phyloP scores from a whole-genome alignment of 352 stramenopile species.

The Globisporangium sylvaticum region DNA sequence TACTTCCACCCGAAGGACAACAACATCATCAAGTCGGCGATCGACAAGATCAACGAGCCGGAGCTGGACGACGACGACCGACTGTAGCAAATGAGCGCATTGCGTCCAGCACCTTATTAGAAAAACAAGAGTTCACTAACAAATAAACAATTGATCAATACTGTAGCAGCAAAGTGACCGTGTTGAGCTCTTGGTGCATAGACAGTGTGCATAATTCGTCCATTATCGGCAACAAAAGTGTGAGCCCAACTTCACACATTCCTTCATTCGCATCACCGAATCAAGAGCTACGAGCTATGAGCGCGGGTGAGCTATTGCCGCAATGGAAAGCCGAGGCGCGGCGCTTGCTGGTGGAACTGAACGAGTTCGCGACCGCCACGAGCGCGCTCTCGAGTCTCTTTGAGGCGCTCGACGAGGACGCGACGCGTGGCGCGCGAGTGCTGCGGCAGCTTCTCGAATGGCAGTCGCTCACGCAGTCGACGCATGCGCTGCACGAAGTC shows the following conservation, averaged over 20 bases:
- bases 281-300: neutral
- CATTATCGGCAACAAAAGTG: neutral
- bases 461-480: constrained; percentile 29
- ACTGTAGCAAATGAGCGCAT: too few species aligned
- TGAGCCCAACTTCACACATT: neutral
- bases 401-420: constrained; percentile 20
- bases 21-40: constrained; percentile 94
- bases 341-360: constrained; percentile 49
- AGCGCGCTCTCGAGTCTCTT: constrained; percentile 52
- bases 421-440: constrained; percentile 19
- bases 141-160: neutral
- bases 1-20: constrained; percentile 98
- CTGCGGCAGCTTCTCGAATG: constrained; percentile 45
- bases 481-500: constrained; percentile 26
- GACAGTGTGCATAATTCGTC: neutral
- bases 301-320: constrained; percentile 1
- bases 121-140: neutral
- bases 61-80: constrained; percentile 53
- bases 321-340: constrained; percentile 27
- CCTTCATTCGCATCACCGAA: neutral
- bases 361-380: constrained; percentile 48
- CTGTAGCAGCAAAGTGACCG: neutral
- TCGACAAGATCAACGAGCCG: constrained; percentile 88
- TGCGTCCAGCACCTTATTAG: too few species aligned
- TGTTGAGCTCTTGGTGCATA: neutral